A percentile compares a stretch with the other conserved stretches of the same genome.
phyloP scores from a whole-genome alignment of 257 asterid genomes.

The Anisodus acutangulus region DNA sequence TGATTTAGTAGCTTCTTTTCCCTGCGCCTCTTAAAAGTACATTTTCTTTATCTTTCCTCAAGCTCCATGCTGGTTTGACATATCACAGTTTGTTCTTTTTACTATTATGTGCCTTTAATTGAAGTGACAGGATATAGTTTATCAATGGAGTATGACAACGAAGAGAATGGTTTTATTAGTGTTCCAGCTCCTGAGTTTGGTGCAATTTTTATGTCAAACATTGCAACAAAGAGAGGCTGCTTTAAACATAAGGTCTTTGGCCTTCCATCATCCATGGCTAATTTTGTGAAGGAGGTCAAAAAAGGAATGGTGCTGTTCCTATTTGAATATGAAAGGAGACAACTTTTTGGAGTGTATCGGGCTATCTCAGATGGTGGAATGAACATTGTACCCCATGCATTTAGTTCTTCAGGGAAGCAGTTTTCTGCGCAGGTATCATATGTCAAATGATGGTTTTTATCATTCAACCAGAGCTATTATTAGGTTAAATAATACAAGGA shows the following conservation, averaged over 20 bases:
- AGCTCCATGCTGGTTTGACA: not conserved
- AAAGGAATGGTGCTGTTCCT: constrained; percentile 83
- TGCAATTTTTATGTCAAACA: constrained; percentile 80
- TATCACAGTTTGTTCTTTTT: constrained; percentile 20
- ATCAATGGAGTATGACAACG: constrained; percentile 54
- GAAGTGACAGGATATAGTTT: constrained; percentile 32
- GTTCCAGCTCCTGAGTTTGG: constrained; percentile 68
- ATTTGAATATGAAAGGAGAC: constrained; percentile 67
- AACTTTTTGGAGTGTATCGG: constrained; percentile 78
- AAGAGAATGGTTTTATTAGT: constrained; percentile 51
- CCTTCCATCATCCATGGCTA: constrained; percentile 56
- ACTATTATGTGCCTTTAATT: constrained; percentile 28
- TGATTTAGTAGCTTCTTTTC: constrained; percentile 11
- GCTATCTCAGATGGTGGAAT: constrained; percentile 75
- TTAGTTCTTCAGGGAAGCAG: constrained; percentile 54
- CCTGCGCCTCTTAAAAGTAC: not conserved
- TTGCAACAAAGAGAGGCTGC: constrained; percentile 61
- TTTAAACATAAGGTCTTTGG: constrained; percentile 57
- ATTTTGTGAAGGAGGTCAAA: constrained; percentile 65
- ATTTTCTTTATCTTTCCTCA: not conserved
- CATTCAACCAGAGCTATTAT: not conserved
- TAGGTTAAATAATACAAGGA: constrained; percentile 26
- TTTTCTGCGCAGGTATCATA: constrained; percentile 75
- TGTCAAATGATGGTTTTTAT: constrained; percentile 7
- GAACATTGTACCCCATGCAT: constrained; percentile 63